Percentiles rank a stretch among this genome's conserved stretches.
Conservation (phyloP, 2,329 filamentous ascomycete species). For the Tolypocladium endophyticum region DNA sequence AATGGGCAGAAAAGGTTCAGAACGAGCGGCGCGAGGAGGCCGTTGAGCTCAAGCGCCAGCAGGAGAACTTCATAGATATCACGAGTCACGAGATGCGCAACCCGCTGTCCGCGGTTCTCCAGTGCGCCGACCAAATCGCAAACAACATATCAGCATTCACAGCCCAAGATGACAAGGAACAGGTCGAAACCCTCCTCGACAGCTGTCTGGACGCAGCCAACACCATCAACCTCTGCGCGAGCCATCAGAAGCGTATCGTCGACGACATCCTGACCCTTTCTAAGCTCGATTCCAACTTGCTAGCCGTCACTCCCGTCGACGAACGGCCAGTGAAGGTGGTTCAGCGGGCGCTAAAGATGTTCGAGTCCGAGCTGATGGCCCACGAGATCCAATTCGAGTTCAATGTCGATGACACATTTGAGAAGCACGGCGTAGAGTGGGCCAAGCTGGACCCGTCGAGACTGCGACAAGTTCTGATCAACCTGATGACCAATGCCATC, state of each 20-base stretch:
- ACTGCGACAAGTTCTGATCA: conserved; percentile 65
- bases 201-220: conserved; percentile 64
- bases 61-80: conserved; percentile 64
- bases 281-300: conserved; percentile 60
- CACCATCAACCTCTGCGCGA: conserved; percentile 70
- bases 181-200: conserved; percentile 39
- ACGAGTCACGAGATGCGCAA: conserved; percentile 71
- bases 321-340: conserved; percentile 59
- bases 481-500: conserved; percentile 59
- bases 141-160: conserved; percentile 35
- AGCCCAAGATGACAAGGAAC: conserved; percentile 23
- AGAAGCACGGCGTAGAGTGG: conserved; percentile 56
- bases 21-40: conserved; percentile 70
- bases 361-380: conserved; percentile 62
- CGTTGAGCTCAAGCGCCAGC: conserved; percentile 65
- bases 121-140: conserved; percentile 65
- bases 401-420: conserved; percentile 56
- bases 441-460: conserved; percentile 66
- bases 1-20: conserved; percentile 74
- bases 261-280: conserved; percentile 57
- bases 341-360: conserved; percentile 64
- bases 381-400: conserved; percentile 65
- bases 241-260: conserved; percentile 65
- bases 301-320: conserved; percentile 60
- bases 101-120: conserved; percentile 62